Evolutionary conservation across 805 yeast species (phyloP).

Genomic region (Vanderwaltozyma verrucispora): DNA sequence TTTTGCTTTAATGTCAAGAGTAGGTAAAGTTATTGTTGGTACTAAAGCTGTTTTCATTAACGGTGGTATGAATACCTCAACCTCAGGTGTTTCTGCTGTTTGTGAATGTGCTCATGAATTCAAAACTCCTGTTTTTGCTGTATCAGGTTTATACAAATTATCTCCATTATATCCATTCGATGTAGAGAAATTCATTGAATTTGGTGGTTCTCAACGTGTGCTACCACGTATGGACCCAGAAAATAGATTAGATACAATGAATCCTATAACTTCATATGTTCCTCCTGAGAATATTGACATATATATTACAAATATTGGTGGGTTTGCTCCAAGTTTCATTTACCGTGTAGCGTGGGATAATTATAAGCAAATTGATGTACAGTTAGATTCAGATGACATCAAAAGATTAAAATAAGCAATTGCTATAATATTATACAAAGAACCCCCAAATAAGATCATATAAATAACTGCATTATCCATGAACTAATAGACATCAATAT

Average conservation of each 20-base stretch:
- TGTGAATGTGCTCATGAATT: conserved; percentile 95
- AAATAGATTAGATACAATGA: conserved; percentile 38
- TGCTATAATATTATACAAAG: not conserved
- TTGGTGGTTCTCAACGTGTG: conserved; percentile 59
- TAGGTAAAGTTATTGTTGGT: conserved; percentile 91
- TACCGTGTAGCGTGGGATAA: conserved; percentile 93
- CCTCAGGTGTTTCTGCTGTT: conserved; percentile 86
- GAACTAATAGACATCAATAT: not conserved
- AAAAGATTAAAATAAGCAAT: not conserved
- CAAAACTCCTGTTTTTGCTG: conserved; percentile 92
- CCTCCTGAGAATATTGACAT: conserved; percentile 92
- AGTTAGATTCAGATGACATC: conserved; percentile 32
- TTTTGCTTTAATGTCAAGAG: conserved; percentile 93
- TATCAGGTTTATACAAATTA: conserved; percentile 86
- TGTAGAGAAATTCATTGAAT: conserved; percentile 72
- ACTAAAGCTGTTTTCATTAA: conserved; percentile 89
- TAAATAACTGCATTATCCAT: conserved; percentile 3
- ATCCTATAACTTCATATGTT: conserved; percentile 84
- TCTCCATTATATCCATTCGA: conserved; percentile 90
- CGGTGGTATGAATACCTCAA: conserved; percentile 84
- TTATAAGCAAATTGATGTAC: conserved; percentile 76
- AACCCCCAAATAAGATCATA: not conserved
- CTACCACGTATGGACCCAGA: conserved; percentile 55
- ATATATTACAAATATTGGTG: conserved; percentile 91
- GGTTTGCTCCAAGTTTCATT: conserved; percentile 91